Base-by-base conservation (phyloP, 2,329 filamentous ascomycete species). In the Plectosphaerella sp. region DNA sequence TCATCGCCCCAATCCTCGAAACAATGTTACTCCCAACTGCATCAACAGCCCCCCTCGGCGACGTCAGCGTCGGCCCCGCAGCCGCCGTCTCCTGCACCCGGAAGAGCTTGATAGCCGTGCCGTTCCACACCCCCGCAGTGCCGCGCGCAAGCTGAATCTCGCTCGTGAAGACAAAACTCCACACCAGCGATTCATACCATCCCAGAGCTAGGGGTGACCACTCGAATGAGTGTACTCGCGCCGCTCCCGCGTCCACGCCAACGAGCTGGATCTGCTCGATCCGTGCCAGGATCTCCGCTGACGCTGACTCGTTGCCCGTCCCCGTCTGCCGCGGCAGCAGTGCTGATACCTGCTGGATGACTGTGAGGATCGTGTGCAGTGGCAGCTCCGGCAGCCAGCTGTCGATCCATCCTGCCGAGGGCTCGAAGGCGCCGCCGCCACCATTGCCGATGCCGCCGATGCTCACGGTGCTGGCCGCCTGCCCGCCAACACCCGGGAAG, bases 151-250 rank as follows among this genome's bases (percentile, higher is more conserved):
- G 83, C 53, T 91, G 84, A 85, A 96, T 90, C 72, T 99, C 94
- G 61, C 86, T 87, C 25, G 88, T 86, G 67, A 97, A 97, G 50
- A 97, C 84, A 61, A 97, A 89, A 15, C 91, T 87, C 94, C 94
- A 99, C 10, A 99, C 77, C 12, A 97, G 77, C 5, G 90, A 93
- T 69, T 97, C 91, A 67, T 97, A 97, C 94, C 94, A 97, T 47
- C 92, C 93, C 48, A 97, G 77, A 0, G 90, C 88, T 35, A 96
- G 76, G 1, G 89, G 86, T 3, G 91, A 93, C 93, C 93, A 97
- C 71, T 96, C 91, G 63, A 97, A 97, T 14, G 90, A 87, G 64
- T 97, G 92, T 15, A 94, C 87, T 33, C 88, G 82, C 49, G 90
- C 79, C 0, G 87, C 78, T 1, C 84, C 84, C 1, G 88, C 82